Percentiles rank a stretch among this genome's conserved stretches.
These are phyloP conservation scores for Pisolithus microcarpus DNA, from an alignment of 768 basidiomycete species.

Conservation along the genomic window DNA sequence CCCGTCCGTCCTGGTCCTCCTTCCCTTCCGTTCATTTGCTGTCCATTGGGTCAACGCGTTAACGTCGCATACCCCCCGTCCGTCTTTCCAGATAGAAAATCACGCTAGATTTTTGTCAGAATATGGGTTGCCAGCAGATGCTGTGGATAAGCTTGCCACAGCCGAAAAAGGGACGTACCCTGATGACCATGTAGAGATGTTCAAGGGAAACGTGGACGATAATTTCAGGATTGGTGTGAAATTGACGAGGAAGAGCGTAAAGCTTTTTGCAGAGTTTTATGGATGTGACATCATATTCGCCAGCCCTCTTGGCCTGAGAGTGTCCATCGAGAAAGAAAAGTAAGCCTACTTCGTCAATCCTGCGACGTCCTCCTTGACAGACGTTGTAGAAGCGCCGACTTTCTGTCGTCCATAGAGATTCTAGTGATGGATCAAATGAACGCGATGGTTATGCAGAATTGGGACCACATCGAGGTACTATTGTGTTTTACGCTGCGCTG, in stretches of 20 bases:
- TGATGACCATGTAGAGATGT: slow-evolving; percentile 83
- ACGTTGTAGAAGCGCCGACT: slow-evolving; percentile 68
- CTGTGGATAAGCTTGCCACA: slow-evolving; percentile 69
- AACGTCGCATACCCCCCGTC: slow-evolving; percentile 64
- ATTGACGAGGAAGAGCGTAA: slow-evolving; percentile 85
- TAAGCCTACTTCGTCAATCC: slow-evolving; percentile 31
- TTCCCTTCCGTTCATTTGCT: slow-evolving; percentile 89
- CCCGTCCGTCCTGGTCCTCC: slow-evolving; percentile 84
- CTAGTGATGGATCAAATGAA: slow-evolving; percentile 90
- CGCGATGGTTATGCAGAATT: slow-evolving; percentile 95
- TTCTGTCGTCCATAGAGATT: slow-evolving; percentile 89
- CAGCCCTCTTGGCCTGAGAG: slow-evolving; percentile 84
- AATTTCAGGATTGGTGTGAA: slow-evolving; percentile 90
- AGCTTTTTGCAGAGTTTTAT: slow-evolving; percentile 88
- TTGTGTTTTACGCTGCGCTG: background rate
- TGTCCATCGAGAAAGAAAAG: slow-evolving; percentile 94
- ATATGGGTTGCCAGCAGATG: slow-evolving; percentile 74
- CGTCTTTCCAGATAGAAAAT: slow-evolving; percentile 82
- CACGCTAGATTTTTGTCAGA: slow-evolving; percentile 73
- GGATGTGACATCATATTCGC: slow-evolving; percentile 87
- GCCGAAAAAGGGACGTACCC: slow-evolving; percentile 77
- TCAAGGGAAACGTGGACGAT: slow-evolving; percentile 96
- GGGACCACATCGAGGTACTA: slow-evolving; percentile 93
- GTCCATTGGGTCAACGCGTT: slow-evolving; percentile 77
- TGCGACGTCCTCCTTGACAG: background rate